These are phyloP conservation scores for Pseudocercospora musae DNA, from an alignment of 2,329 filamentous ascomycete genomes.

Conservation along the genomic window DNA sequence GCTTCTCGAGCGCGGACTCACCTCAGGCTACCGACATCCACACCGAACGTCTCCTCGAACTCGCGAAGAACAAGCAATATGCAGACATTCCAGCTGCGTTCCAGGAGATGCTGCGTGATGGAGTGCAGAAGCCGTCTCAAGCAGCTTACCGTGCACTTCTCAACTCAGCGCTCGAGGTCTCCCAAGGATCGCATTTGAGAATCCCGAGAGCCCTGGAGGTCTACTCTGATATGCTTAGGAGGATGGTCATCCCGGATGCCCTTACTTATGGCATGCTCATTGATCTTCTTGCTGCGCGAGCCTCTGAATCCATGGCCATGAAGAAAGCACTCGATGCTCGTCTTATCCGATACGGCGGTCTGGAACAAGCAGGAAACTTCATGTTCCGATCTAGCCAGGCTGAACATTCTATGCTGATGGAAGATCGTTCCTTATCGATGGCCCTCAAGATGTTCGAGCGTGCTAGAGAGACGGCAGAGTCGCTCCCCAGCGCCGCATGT, in stretches of 20 bases:
- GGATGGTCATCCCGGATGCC: slow-evolving; percentile 75
- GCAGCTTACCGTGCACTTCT: slow-evolving; percentile 90
- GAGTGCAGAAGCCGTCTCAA: slow-evolving; percentile 73
- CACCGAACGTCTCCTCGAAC: slow-evolving; percentile 72
- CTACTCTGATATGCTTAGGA: slow-evolving; percentile 92
- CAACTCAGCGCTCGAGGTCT: slow-evolving; percentile 77
- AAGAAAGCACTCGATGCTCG: slow-evolving; percentile 76
- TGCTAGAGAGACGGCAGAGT: slow-evolving; percentile 59
- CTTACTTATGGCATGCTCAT: slow-evolving; percentile 88
- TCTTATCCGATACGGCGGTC: slow-evolving; percentile 76
- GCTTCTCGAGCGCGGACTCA: slow-evolving; percentile 48
- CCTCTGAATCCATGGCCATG: slow-evolving; percentile 70
- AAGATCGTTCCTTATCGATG: slow-evolving; percentile 82
- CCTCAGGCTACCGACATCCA: slow-evolving; percentile 64
- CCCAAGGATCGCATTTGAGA: slow-evolving; percentile 73
- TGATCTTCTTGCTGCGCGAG: slow-evolving; percentile 73
- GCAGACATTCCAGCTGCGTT: slow-evolving; percentile 87
- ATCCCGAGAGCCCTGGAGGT: slow-evolving; percentile 91
- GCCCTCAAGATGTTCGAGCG: slow-evolving; percentile 82
- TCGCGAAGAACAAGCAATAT: slow-evolving; percentile 71
- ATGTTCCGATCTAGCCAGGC: slow-evolving; percentile 85
- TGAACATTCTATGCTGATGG: slow-evolving; percentile 78
- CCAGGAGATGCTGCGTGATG: slow-evolving; percentile 80
- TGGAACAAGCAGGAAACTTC: slow-evolving; percentile 79
- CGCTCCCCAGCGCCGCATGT: slow-evolving; percentile 79